Evolutionary conservation across 2,329 filamentous ascomycete species (phyloP).

Genomic region (Rosellinia necatrix): DNA sequence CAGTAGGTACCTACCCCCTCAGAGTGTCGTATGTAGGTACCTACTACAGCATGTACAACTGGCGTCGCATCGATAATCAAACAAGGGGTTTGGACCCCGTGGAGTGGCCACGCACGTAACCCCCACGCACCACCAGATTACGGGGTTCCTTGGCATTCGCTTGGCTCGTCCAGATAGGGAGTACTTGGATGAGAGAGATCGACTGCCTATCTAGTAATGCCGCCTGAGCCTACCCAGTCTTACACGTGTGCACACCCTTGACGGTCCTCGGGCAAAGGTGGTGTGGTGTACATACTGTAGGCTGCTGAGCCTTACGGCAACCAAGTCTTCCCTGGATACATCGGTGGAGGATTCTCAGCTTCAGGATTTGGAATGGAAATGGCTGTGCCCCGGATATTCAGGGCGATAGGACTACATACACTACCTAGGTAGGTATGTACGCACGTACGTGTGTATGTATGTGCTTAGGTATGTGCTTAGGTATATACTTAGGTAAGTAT

Average conservation of each 20-base stretch:
- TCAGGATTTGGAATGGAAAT: constrained; percentile 25
- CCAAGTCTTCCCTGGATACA: not conserved
- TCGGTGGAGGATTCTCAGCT: constrained; percentile 11
- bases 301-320: constrained; percentile 5
- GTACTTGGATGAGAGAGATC: constrained; percentile 7
- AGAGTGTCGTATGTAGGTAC: no score
- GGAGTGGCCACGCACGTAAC: constrained; percentile 28
- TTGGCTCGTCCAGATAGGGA: constrained; percentile 15
- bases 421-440: no score
- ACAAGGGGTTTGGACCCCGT: constrained; percentile 37
- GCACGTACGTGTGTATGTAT: no score
- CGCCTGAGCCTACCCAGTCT: not conserved
- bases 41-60: no score
- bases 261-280: no score
- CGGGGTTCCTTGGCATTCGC: constrained; percentile 23
- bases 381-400: constrained; percentile 13
- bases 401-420: constrained; percentile 15
- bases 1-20: no score
- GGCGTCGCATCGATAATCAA: constrained; percentile 28
- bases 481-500: no score
- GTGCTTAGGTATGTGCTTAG: no score
- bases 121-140: constrained; percentile 30
- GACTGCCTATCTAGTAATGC: constrained; percentile 11
- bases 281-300: not conserved
- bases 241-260: constrained; percentile 1